Conservation (phyloP, 2,329 filamentous ascomycete species). For the Ophiostoma triangulosporum region DNA sequence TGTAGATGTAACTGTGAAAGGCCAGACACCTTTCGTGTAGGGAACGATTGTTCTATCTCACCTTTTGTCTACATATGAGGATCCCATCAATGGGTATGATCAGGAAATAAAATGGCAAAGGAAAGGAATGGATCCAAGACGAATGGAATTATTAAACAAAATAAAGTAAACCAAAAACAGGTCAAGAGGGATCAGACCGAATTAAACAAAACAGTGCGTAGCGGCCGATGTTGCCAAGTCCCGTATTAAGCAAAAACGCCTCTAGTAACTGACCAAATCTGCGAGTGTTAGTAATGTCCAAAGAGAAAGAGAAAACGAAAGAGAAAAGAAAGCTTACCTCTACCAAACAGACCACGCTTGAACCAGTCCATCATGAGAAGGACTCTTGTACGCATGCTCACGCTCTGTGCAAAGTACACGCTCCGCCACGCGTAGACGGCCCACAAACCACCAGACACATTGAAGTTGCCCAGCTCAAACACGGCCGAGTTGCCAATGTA, state of each 20-base stretch:
- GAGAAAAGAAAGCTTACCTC: conserved; percentile 50
- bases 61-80: background rate
- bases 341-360: conserved; percentile 89
- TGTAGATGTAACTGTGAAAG: too few relatives aligned
- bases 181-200: background rate
- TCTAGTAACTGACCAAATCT: background rate
- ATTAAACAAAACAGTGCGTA: background rate
- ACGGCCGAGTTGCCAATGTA: conserved; percentile 95
- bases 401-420: conserved; percentile 94
- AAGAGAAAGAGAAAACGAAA: background rate
- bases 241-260: background rate
- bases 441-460: conserved; percentile 67
- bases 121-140: background rate
- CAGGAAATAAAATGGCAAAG: background rate
- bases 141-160: background rate
- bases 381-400: conserved; percentile 78
- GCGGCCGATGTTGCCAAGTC: background rate
- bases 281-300: background rate
- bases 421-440: conserved; percentile 94
- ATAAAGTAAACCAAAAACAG: background rate
- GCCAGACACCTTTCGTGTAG: too few relatives aligned
- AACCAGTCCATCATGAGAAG: conserved; percentile 96
- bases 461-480: conserved; percentile 77
- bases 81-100: background rate
- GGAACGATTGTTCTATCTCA: too few relatives aligned